Evolutionary conservation across 441 rosid genomes (phyloP).

Genomic region (Corymbia calophylla): DNA sequence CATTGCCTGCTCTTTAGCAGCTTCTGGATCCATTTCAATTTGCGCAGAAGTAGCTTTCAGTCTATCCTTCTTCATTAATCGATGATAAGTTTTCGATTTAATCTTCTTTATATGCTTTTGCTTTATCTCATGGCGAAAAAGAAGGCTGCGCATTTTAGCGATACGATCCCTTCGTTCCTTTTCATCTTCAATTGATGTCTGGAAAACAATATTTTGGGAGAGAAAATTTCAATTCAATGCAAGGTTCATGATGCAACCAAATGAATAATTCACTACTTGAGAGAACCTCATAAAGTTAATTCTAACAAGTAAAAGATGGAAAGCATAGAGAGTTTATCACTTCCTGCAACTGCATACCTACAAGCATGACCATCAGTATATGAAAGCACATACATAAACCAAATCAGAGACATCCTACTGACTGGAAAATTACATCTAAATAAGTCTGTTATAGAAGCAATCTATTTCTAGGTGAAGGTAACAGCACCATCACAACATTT

Average conservation of each 20-base stretch:
- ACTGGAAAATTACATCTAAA: neutral
- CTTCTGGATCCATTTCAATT: conserved; percentile 71
- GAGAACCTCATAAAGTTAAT: neutral
- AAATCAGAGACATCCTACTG: neutral
- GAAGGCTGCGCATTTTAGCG: conserved; percentile 85
- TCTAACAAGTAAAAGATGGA: neutral
- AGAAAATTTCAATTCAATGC: neutral
- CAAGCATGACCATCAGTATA: neutral
- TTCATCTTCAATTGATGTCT: conserved; percentile 81
- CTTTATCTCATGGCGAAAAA: conserved; percentile 83
- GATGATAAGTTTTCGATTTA: conserved; percentile 90
- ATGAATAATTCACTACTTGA: neutral
- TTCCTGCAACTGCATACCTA: neutral
- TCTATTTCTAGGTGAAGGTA: neutral
- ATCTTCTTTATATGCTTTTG: conserved; percentile 79
- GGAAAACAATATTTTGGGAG: conserved; percentile 16
- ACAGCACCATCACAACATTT: neutral
- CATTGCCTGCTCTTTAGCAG: conserved; percentile 70
- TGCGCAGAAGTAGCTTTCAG: conserved; percentile 33
- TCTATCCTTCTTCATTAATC: conserved; percentile 63
- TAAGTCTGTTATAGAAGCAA: neutral
- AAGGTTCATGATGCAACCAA: neutral
- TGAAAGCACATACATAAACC: neutral
- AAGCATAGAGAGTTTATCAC: neutral
- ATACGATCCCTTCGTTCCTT: conserved; percentile 40